A percentile compares a stretch with the other conserved stretches of the same genome.
Conservation (phyloP, 2,329 filamentous ascomycete species). For the Pyrenophora graminea region DNA sequence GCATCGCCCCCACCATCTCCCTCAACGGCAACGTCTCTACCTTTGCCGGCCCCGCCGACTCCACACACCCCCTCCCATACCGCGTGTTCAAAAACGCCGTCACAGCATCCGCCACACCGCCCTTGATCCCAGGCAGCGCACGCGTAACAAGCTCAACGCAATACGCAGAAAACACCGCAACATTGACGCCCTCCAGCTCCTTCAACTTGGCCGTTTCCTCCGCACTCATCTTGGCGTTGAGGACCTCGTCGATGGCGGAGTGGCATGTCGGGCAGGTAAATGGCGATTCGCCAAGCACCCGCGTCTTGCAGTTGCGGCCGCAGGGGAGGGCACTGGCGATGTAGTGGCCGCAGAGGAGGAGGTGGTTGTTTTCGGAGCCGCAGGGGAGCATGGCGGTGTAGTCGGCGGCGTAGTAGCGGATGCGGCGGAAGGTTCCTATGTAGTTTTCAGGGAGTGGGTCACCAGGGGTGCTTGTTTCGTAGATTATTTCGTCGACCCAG, state of each 20-base stretch:
- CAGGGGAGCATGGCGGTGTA: neutral
- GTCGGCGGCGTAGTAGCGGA: slow-evolving; percentile 5
- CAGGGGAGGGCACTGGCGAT: slow-evolving; percentile 11
- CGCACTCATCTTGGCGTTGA: slow-evolving; percentile 5
- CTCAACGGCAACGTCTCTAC: neutral
- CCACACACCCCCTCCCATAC: neutral
- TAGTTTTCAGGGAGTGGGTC: slow-evolving; percentile 14
- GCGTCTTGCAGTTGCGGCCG: slow-evolving; percentile 14
- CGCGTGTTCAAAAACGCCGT: neutral
- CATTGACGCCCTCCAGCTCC: neutral
- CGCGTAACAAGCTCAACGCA: neutral
- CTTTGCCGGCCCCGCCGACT: neutral
- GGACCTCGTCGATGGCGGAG: slow-evolving; percentile 1
- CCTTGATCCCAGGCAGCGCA: neutral
- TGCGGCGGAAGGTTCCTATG: slow-evolving; percentile 13
- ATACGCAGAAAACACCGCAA: neutral
- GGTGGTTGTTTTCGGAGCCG: slow-evolving; percentile 1
- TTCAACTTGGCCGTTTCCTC: neutral
- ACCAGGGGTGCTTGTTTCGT: neutral
- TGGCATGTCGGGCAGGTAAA: slow-evolving; percentile 19
- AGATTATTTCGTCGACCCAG: neutral
- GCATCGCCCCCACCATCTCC: neutral
- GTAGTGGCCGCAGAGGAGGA: slow-evolving; percentile 21
- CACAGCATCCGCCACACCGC: neutral
- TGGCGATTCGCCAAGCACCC: neutral